These are phyloP conservation scores for Aureobasidium pullulans DNA, from an alignment of 2,329 filamentous ascomycete species.

Conservation along the genomic window DNA sequence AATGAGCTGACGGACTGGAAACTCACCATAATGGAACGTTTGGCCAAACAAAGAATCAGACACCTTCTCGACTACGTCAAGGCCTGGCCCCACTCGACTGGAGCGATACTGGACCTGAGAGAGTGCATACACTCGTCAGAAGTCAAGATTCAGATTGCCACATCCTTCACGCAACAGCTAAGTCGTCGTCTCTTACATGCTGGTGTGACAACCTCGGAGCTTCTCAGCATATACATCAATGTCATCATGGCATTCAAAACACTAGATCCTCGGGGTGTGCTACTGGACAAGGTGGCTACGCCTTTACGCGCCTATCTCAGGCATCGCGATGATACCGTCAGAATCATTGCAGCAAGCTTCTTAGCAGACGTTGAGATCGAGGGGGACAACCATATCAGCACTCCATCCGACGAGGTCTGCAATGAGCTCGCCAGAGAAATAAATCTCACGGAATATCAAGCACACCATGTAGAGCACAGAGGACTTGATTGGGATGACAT, in stretches of 20 bases:
- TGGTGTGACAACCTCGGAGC: constrained; percentile 67
- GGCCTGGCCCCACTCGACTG: constrained; percentile 63
- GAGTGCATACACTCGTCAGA: constrained; percentile 58
- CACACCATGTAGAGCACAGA: constrained; percentile 32
- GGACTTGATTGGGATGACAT: constrained; percentile 87
- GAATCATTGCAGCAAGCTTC: constrained; percentile 68
- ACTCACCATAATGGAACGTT: constrained; percentile 30
- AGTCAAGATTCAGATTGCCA: constrained; percentile 62
- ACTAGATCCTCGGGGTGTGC: constrained; percentile 68
- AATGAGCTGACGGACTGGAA: constrained; percentile 18
- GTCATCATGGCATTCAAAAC: constrained; percentile 72
- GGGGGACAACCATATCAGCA: constrained; percentile 30
- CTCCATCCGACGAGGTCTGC: constrained; percentile 45
- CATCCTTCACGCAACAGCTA: constrained; percentile 59
- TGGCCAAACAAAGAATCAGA: constrained; percentile 39
- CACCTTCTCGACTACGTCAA: constrained; percentile 73
- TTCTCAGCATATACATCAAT: constrained; percentile 68
- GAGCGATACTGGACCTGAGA: constrained; percentile 66
- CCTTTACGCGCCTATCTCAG: constrained; percentile 70
- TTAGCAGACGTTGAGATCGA: constrained; percentile 50
- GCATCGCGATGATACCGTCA: constrained; percentile 68
- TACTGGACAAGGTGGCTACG: constrained; percentile 66
- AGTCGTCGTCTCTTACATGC: constrained; percentile 64
- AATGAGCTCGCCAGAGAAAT: constrained; percentile 62
- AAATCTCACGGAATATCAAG: constrained; percentile 51